Conservation (phyloP, 2,329 filamentous ascomycete genomes). For the Dothideomycetes sp. region DNA sequence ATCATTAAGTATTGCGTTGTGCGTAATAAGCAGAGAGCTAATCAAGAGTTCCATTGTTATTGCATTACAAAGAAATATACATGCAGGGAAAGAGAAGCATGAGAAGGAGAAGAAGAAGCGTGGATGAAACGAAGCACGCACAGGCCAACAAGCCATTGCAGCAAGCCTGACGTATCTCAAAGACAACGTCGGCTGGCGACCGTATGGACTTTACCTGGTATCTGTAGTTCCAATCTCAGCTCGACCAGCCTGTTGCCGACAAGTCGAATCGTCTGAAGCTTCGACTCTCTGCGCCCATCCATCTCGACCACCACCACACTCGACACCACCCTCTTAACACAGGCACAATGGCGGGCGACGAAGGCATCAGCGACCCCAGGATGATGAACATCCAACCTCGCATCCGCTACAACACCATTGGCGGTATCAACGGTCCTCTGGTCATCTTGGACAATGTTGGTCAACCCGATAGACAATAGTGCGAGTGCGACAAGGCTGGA, state of each 20-base stretch:
- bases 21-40: too few species aligned
- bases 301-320: not conserved
- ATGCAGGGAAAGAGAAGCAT: too few species aligned
- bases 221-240: conserved; percentile 1
- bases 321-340: not conserved
- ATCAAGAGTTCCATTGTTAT: too few species aligned
- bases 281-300: too few species aligned
- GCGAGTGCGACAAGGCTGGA: conserved; percentile 20
- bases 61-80: too few species aligned
- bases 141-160: too few species aligned
- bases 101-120: too few species aligned
- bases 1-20: too few species aligned
- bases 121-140: too few species aligned
- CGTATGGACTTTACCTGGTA: too few species aligned
- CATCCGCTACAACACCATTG: conserved; percentile 95
- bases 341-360: conserved; percentile 23
- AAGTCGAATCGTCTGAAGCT: not conserved
- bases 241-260: conserved; percentile 6
- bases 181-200: too few species aligned
- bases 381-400: conserved; percentile 55
- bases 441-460: conserved; percentile 94
- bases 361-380: conserved; percentile 34
- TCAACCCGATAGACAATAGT: conserved; percentile 18
- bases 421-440: conserved; percentile 93
- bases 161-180: too few species aligned